Conservation (phyloP, 108 stramenopile genomes). For the Skeletonema grethae region DNA sequence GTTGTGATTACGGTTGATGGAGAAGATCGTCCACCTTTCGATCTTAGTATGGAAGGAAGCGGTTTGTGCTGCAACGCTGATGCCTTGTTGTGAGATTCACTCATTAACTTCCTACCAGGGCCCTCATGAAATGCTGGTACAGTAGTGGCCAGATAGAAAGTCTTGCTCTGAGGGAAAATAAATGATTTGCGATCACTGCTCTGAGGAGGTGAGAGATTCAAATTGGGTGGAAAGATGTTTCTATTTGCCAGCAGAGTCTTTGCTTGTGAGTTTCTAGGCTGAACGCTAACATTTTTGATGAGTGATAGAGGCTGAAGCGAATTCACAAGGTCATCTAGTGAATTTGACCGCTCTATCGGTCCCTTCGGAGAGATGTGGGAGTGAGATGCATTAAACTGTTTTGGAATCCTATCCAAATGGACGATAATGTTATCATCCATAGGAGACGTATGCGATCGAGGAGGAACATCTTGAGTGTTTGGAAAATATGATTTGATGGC, state of each 20-base stretch:
- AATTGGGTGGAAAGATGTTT: neutral
- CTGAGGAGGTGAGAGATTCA: neutral
- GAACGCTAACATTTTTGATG: neutral
- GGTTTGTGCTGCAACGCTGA: neutral
- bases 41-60: conserved; percentile 6
- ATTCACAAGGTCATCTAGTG: neutral
- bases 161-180: neutral
- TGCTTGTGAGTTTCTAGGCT: neutral
- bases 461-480: neutral
- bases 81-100: neutral
- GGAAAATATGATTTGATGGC: neutral
- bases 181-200: neutral
- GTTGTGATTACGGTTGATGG: neutral
- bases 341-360: neutral
- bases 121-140: neutral
- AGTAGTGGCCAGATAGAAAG: neutral
- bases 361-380: neutral
- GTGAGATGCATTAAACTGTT: neutral
- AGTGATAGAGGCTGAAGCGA: neutral
- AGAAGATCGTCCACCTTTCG: neutral
- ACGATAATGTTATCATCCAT: neutral
- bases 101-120: neutral
- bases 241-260: neutral
- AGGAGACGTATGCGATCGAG: neutral
- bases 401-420: neutral